phyloP scores from a whole-genome alignment of 768 basidiomycete genomes.

The Lactifluus echinatus region DNA sequence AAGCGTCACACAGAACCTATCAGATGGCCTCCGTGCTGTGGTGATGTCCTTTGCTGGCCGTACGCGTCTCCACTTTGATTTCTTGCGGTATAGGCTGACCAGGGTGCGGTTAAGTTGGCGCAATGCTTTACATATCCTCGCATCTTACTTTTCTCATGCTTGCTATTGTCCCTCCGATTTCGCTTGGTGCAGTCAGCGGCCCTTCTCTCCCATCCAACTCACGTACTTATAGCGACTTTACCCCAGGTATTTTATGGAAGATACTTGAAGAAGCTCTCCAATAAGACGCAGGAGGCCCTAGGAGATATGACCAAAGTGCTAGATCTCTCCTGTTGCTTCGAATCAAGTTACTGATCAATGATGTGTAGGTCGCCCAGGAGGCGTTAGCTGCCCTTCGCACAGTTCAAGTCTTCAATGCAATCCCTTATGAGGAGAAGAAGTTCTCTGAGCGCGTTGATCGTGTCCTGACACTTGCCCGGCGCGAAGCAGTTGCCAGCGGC shows the following conservation, averaged over 20 bases:
- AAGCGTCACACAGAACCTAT: slow-evolving; percentile 71
- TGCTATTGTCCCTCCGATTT: slow-evolving; percentile 81
- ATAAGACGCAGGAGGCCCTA: slow-evolving; percentile 87
- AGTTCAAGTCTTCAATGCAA: slow-evolving; percentile 86
- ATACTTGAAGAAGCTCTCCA: slow-evolving; percentile 86
- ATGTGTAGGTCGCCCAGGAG: slow-evolving; percentile 72
- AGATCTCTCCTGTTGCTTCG: background rate
- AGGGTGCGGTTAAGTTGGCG: slow-evolving; percentile 49
- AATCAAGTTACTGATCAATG: background rate
- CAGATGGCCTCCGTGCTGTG: slow-evolving; percentile 71
- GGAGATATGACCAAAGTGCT: slow-evolving; percentile 82
- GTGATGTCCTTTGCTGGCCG: slow-evolving; percentile 93
- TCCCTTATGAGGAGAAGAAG: slow-evolving; percentile 63
- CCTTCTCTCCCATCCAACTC: too few relatives aligned
- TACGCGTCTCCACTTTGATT: slow-evolving; percentile 33
- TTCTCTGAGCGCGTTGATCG: slow-evolving; percentile 58
- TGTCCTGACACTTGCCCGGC: slow-evolving; percentile 69
- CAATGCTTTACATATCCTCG: slow-evolving; percentile 91
- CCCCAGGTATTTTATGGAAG: slow-evolving; percentile 88
- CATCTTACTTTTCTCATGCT: slow-evolving; percentile 89
- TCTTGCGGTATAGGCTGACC: background rate
- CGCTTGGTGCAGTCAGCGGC: slow-evolving; percentile 74
- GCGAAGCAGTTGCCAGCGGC: slow-evolving; percentile 83
- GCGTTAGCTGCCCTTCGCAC: slow-evolving; percentile 81
- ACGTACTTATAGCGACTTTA: slow-evolving; percentile 19